phyloP scores from a whole-genome alignment of 176 grass and related monocot species.

The Musa itinerans region DNA sequence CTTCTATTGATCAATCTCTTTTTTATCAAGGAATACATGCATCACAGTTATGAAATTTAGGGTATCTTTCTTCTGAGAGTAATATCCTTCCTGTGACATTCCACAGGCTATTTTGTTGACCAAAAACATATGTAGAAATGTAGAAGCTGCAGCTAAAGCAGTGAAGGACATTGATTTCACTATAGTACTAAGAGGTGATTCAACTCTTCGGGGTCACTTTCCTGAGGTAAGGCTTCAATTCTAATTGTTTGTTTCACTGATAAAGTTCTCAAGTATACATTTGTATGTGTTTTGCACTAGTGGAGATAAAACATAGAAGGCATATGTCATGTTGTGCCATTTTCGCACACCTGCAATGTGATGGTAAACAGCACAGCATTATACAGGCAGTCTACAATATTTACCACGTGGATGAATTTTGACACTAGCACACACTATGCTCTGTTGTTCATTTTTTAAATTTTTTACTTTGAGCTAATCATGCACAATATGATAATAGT shows the following conservation, averaged over 20 bases:
- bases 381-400: too few species aligned
- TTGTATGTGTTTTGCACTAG: background rate
- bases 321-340: too few species aligned
- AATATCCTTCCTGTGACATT: slow-evolving; percentile 11
- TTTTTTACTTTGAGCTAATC: slow-evolving; percentile 13
- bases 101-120: slow-evolving; percentile 56
- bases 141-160: slow-evolving; percentile 67
- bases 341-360: too few species aligned
- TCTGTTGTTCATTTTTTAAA: background rate
- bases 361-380: too few species aligned
- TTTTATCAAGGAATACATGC: background rate
- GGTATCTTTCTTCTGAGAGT: background rate
- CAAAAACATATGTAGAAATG: slow-evolving; percentile 81
- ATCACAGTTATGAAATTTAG: background rate
- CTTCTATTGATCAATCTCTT: slow-evolving; percentile 12
- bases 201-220: slow-evolving; percentile 91
- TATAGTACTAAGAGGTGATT: slow-evolving; percentile 91
- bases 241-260: background rate
- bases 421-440: background rate
- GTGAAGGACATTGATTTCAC: slow-evolving; percentile 72
- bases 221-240: slow-evolving; percentile 48
- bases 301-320: background rate
- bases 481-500: background rate
- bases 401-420: background rate
- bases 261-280: background rate